A percentile compares a stretch with the other conserved stretches of the same genome.
phyloP scores from a whole-genome alignment of 352 stramenopile species.

The Pythium periplocum region DNA sequence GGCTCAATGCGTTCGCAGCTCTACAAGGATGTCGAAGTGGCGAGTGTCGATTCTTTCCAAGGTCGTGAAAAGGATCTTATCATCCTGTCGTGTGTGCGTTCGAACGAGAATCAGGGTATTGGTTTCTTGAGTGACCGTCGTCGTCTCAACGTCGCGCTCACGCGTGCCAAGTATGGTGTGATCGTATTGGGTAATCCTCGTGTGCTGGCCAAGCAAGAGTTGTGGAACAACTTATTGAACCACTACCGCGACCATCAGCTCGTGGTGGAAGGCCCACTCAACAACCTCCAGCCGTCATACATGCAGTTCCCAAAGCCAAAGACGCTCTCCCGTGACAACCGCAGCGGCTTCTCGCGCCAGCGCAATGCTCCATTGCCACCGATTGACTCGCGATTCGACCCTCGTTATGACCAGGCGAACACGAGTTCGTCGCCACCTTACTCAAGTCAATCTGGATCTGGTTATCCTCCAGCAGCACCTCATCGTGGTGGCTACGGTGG shows the following conservation, averaged over 20 bases:
- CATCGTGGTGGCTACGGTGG: conserved; percentile 24
- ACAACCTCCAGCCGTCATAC: conserved; percentile 94
- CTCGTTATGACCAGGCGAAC: conserved; percentile 58
- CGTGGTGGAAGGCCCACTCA: conserved; percentile 95
- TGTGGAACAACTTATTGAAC: conserved; percentile 96
- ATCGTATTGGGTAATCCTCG: conserved; percentile 98
- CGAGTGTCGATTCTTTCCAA: conserved; percentile 99
- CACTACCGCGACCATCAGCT: conserved; percentile 96
- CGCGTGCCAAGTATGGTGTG: conserved; percentile 96
- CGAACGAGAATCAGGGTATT: conserved; percentile 99
- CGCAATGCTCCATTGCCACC: conserved; percentile 51
- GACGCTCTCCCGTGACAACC: conserved; percentile 28
- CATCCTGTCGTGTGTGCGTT: conserved; percentile 96
- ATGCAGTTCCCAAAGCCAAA: conserved; percentile 94
- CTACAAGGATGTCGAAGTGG: conserved; percentile 99
- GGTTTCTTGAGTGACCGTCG: conserved; percentile 98
- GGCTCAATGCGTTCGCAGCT: conserved; percentile 91
- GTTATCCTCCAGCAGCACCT: conserved; percentile 33
- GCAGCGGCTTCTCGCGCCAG: conserved; percentile 32
- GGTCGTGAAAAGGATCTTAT: conserved; percentile 99
- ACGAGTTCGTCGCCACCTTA: conserved; percentile 7
- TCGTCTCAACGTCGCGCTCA: conserved; percentile 99
- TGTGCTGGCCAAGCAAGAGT: conserved; percentile 95
- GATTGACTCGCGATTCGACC: conserved; percentile 82
- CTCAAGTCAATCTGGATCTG: conserved; percentile 17